A percentile compares a stretch with the other conserved stretches of the same genome.
phyloP scores from a whole-genome alignment of 257 asterid species.

The Solanum neorickii region DNA sequence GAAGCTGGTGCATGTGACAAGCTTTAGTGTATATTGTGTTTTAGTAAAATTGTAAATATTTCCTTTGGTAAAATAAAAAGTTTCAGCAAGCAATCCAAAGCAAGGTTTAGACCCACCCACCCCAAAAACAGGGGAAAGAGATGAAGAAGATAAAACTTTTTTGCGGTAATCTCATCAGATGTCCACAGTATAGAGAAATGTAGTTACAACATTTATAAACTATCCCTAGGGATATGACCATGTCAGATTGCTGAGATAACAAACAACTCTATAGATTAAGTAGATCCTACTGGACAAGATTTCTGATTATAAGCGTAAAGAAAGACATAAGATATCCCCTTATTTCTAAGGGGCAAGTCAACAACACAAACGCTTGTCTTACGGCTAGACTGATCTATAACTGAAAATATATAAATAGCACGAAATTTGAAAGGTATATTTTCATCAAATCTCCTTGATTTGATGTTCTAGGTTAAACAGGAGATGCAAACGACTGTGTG shows the following conservation, averaged over 20 bases:
- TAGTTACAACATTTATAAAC: not conserved
- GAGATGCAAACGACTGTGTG: not conserved
- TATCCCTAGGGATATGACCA: not conserved
- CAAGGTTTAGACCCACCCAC: not conserved
- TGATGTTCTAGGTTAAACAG: not conserved
- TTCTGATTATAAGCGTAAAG: not conserved
- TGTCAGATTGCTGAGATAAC: not conserved
- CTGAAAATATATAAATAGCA: not conserved
- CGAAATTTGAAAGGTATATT: not conserved
- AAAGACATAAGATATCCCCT: not conserved
- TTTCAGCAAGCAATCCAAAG: not conserved
- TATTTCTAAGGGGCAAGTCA: not conserved
- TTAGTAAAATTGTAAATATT: not conserved
- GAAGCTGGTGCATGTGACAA: not conserved
- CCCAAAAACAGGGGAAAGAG: not conserved
- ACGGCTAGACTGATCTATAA: not conserved
- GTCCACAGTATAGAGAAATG: not conserved
- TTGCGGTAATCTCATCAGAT: not conserved
- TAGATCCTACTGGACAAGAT: not conserved
- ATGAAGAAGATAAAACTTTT: not conserved
- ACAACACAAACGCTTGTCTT: not conserved
- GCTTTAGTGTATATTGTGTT: not conserved
- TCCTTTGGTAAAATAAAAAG: not conserved
- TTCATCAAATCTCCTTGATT: not conserved
- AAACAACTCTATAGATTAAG: not conserved